phyloP scores from a whole-genome alignment of 1,284 basidiomycete species.

The Apiotrichum sp. region DNA sequence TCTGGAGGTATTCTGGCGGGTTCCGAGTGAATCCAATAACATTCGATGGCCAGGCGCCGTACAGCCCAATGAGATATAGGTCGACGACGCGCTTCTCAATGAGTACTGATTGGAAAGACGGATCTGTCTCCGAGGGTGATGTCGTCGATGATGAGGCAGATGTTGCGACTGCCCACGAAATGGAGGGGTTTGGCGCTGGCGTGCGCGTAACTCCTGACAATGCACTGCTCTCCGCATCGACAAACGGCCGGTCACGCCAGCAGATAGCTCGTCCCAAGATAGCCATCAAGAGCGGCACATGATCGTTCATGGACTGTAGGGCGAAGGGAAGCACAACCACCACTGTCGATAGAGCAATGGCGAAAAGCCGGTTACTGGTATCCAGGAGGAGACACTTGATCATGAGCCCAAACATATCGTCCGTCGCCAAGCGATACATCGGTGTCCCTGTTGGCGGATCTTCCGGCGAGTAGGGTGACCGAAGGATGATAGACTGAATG shows the following conservation, averaged over 20 bases:
- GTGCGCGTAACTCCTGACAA: slow-evolving; percentile 28
- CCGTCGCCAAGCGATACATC: slow-evolving; percentile 24
- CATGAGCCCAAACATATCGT: slow-evolving; percentile 21
- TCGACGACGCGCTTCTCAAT: slow-evolving; percentile 26
- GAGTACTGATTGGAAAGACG: slow-evolving; percentile 3
- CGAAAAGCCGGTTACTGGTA: slow-evolving; percentile 37
- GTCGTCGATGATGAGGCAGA: background rate
- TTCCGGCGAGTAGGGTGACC: slow-evolving; percentile 24
- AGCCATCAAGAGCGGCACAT: slow-evolving; percentile 37
- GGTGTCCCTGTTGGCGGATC: slow-evolving; percentile 16
- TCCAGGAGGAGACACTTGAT: slow-evolving; percentile 32
- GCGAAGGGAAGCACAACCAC: slow-evolving; percentile 36
- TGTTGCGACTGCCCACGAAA: slow-evolving; percentile 26
- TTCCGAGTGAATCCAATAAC: slow-evolving; percentile 41
- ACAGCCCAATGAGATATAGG: slow-evolving; percentile 30
- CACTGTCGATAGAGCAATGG: slow-evolving; percentile 27
- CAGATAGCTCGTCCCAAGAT: slow-evolving; percentile 34
- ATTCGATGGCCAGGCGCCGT: slow-evolving; percentile 43
- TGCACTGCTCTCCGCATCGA: slow-evolving; percentile 17
- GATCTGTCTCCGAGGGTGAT: slow-evolving; percentile 1
- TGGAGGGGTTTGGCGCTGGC: slow-evolving; percentile 16
- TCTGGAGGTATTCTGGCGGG: slow-evolving; percentile 30
- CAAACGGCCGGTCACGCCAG: slow-evolving; percentile 41
- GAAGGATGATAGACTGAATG: slow-evolving; percentile 26
- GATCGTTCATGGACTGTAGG: slow-evolving; percentile 20